Percentiles rank a stretch among this genome's conserved stretches.
Evolutionary conservation across 1,284 basidiomycete genomes (phyloP).

Genomic region (Clitocybe nebularis): DNA sequence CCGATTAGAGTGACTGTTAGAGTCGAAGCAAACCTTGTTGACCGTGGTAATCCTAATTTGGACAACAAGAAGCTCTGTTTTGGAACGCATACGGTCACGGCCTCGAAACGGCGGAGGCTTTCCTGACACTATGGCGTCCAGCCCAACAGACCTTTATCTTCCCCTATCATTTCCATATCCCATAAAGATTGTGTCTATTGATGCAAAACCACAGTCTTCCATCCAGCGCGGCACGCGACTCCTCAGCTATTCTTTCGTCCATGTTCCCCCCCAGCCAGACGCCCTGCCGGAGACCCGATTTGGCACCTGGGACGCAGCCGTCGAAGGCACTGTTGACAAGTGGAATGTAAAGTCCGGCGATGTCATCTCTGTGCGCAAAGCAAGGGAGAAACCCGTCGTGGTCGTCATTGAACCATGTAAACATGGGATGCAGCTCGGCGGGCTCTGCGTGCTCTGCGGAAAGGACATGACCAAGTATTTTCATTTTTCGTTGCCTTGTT

Average conservation of each 20-base stretch:
- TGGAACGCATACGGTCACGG: slow-evolving; percentile 20
- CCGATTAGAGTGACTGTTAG: no score
- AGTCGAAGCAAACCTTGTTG: no score
- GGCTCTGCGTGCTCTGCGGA: slow-evolving; percentile 91
- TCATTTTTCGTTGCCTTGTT: no score
- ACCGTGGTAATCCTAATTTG: no score
- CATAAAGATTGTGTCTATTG: slow-evolving; percentile 68
- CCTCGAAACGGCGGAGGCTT: slow-evolving; percentile 12
- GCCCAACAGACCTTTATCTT: slow-evolving; percentile 63
- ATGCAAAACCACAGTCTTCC: slow-evolving; percentile 38
- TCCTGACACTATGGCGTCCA: slow-evolving; percentile 36
- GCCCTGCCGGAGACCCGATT: slow-evolving; percentile 64
- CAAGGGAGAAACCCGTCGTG: slow-evolving; percentile 56
- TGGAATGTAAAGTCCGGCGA: slow-evolving; percentile 67
- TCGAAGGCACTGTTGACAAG: slow-evolving; percentile 67
- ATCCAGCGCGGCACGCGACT: slow-evolving; percentile 71
- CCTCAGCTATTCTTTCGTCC: slow-evolving; percentile 75
- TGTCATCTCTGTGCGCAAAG: slow-evolving; percentile 51
- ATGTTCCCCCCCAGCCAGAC: slow-evolving; percentile 38
- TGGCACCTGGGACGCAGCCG: slow-evolving; percentile 83
- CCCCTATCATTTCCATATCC: slow-evolving; percentile 76
- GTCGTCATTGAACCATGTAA: slow-evolving; percentile 83
- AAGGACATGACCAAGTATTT: slow-evolving; percentile 89
- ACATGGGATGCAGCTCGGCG: slow-evolving; percentile 89
- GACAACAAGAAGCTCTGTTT: no score